Percentiles rank a stretch among this genome's conserved stretches.
phyloP scores from a whole-genome alignment of 2,329 filamentous ascomycete species.

The Xylaria sp. region DNA sequence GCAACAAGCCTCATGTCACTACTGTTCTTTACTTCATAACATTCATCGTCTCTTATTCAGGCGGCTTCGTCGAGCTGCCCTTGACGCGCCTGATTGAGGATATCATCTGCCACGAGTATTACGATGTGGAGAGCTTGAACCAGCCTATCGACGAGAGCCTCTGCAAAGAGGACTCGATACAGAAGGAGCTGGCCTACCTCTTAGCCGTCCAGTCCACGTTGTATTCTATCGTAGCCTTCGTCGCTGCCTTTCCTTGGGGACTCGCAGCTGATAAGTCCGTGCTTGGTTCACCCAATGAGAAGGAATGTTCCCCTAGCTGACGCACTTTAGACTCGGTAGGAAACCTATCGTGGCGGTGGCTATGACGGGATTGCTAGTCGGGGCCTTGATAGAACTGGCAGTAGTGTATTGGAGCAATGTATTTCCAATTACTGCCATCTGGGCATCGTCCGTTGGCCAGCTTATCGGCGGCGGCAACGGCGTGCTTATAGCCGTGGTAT shows the following conservation, averaged over 20 bases:
- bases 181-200: conserved; percentile 53
- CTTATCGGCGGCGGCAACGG: conserved; percentile 54
- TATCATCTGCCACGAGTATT: conserved; percentile 53
- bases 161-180: conserved; percentile 51
- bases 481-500: conserved; percentile 49
- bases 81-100: conserved; percentile 53
- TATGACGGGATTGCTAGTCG: conserved; percentile 49
- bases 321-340: conserved; percentile 49
- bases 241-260: conserved; percentile 55
- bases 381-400: conserved; percentile 44
- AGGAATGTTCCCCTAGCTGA: not conserved
- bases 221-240: conserved; percentile 49
- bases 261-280: conserved; percentile 48
- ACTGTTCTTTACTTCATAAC: conserved; percentile 50
- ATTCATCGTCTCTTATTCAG: conserved; percentile 49
- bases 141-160: conserved; percentile 52
- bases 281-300: not conserved
- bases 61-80: conserved; percentile 50
- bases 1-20: conserved; percentile 46
- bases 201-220: conserved; percentile 49
- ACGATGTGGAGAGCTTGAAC: conserved; percentile 41
- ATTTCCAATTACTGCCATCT: conserved; percentile 52
- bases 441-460: conserved; percentile 48
- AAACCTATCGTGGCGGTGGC: conserved; percentile 51
- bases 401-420: conserved; percentile 50